Evolutionary conservation across 2,329 filamentous ascomycete species (phyloP).

Genomic region (Trichocomaceae sp.): DNA sequence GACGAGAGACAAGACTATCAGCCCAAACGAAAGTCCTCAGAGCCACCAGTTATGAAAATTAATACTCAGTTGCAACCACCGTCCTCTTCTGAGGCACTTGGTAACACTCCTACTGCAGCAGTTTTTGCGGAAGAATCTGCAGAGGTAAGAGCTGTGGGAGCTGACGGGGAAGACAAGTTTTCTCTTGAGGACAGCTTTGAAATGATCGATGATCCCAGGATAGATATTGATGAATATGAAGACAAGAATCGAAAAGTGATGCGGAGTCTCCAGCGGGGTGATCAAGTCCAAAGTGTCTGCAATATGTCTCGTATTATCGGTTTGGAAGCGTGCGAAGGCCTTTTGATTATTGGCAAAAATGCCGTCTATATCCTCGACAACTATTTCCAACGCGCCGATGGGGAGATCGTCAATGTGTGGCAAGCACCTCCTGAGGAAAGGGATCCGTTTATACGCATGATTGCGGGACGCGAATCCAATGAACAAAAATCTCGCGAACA

Average conservation of each 20-base stretch:
- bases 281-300: constrained; percentile 87
- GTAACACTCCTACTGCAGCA: constrained; percentile 26
- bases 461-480: constrained; percentile 67
- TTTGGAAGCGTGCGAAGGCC: constrained; percentile 85
- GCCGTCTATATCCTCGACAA: constrained; percentile 92
- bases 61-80: constrained; percentile 39
- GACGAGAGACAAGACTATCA: constrained; percentile 67
- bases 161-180: constrained; percentile 31
- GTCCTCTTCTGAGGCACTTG: constrained; percentile 38
- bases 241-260: constrained; percentile 98
- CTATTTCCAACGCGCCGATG: constrained; percentile 89
- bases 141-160: constrained; percentile 26
- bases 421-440: constrained; percentile 88
- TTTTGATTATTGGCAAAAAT: constrained; percentile 87
- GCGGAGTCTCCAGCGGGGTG: constrained; percentile 82
- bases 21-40: constrained; percentile 69
- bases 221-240: constrained; percentile 78
- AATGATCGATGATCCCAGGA: constrained; percentile 86
- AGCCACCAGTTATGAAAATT: constrained; percentile 41
- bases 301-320: constrained; percentile 94
- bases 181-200: constrained; percentile 85
- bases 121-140: constrained; percentile 25
- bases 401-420: constrained; percentile 94
- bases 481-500: constrained; percentile 59
- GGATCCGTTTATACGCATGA: constrained; percentile 91